Evolutionary conservation across 345 rosid species (phyloP).

Genomic region (Salix viminalis): DNA sequence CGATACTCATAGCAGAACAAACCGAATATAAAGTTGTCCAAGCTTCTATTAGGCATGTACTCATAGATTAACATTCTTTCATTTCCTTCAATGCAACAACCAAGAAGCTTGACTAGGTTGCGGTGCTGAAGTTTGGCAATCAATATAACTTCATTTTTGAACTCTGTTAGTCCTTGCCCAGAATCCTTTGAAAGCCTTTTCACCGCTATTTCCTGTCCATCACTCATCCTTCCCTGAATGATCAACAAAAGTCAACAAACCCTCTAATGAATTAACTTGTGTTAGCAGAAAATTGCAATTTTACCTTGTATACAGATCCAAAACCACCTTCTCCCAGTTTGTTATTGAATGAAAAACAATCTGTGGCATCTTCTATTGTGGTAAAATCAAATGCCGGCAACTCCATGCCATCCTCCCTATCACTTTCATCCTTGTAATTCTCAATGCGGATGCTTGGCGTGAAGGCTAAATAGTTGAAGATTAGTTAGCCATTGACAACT

Average conservation of each 20-base stretch:
- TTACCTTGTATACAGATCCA: conserved; percentile 9
- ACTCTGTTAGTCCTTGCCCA: conserved; percentile 42
- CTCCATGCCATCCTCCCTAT: neutral
- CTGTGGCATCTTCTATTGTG: neutral
- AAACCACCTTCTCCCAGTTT: conserved; percentile 11
- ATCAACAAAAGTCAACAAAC: neutral
- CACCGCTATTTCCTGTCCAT: conserved; percentile 48
- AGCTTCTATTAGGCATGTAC: conserved; percentile 31
- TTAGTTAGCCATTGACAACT: neutral
- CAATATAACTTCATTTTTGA: conserved; percentile 43
- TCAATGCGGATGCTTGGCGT: neutral
- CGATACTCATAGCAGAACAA: neutral
- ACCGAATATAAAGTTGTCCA: conserved; percentile 39
- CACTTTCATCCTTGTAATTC: neutral
- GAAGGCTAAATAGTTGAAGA: conserved; percentile 17
- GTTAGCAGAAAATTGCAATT: neutral
- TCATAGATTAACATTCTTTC: conserved; percentile 29
- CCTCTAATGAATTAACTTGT: neutral
- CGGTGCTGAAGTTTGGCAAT: conserved; percentile 50
- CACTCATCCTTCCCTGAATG: conserved; percentile 30
- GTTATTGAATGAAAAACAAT: neutral
- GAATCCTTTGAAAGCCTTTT: conserved; percentile 45
- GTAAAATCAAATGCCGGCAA: neutral
- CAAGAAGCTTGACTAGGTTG: conserved; percentile 43
- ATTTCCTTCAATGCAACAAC: conserved; percentile 27